phyloP scores from a whole-genome alignment of 176 grass and related monocot genomes.

The Sorghum bicolor region DNA sequence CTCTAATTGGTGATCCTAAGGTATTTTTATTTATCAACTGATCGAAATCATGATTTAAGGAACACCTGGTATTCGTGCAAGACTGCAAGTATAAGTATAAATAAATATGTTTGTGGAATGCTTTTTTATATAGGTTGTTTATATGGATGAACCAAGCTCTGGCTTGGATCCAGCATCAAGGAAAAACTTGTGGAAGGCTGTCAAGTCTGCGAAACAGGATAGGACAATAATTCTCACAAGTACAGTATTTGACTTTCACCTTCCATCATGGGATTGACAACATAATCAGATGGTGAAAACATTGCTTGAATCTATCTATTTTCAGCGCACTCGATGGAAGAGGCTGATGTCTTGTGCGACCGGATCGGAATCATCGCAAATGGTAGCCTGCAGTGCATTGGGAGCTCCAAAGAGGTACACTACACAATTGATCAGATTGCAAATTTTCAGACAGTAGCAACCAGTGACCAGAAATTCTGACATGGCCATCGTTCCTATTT shows the following conservation, averaged over 20 bases:
- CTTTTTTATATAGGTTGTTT: conserved; percentile 55
- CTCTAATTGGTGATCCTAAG: conserved; percentile 73
- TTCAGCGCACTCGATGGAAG: conserved; percentile 80
- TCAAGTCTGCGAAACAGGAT: conserved; percentile 56
- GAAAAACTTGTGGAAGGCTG: conserved; percentile 68
- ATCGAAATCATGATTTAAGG: not conserved
- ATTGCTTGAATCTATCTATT: not conserved
- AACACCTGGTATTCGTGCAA: not conserved
- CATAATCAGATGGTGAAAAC: not conserved
- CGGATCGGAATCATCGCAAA: conserved; percentile 51
- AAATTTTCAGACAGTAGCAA: not conserved
- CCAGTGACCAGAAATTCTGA: not conserved
- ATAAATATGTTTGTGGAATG: not conserved
- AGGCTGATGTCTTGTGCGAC: conserved; percentile 63
- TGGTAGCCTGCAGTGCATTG: conserved; percentile 54
- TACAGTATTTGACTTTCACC: not conserved
- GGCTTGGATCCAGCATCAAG: conserved; percentile 85
- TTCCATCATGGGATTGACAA: not conserved
- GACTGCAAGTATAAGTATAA: not conserved
- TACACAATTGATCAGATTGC: not conserved
- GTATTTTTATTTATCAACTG: conserved; percentile 13
- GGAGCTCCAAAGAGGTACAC: conserved; percentile 50
- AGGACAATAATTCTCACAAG: conserved; percentile 46
- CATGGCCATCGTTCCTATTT: not conserved
- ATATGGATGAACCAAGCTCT: conserved; percentile 95